A percentile compares a stretch with the other conserved stretches of the same genome.
phyloP scores from a whole-genome alignment of 345 rosid genomes.

The Noccaea caerulescens region DNA sequence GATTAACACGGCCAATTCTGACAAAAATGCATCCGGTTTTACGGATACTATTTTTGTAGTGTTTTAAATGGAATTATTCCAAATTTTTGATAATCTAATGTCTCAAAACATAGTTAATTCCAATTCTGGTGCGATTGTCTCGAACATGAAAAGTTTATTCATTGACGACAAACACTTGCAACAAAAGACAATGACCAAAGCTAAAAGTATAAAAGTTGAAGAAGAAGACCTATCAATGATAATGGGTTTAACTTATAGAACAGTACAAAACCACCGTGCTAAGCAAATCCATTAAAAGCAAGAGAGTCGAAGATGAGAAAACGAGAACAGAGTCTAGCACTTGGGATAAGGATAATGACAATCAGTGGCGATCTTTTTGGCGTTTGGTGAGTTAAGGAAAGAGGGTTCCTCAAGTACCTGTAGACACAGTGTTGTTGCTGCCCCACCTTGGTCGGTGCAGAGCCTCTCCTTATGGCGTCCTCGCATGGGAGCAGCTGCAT shows the following conservation, averaged over 20 bases:
- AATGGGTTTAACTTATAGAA: too few relatives aligned
- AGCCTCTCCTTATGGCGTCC: conserved; percentile 57
- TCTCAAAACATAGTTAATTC: too few relatives aligned
- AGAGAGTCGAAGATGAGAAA: neutral
- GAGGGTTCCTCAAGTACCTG: conserved; percentile 74
- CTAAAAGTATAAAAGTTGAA: neutral
- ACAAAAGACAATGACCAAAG: neutral
- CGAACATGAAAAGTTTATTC: neutral
- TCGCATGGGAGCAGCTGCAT: conserved; percentile 69
- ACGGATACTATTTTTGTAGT: neutral
- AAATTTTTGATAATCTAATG: too few relatives aligned
- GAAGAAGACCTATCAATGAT: too few relatives aligned
- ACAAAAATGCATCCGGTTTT: neutral
- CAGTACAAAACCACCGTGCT: too few relatives aligned
- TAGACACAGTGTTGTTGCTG: conserved; percentile 87
- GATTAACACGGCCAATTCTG: neutral
- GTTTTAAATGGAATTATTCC: too few relatives aligned
- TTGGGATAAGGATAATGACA: conserved; percentile 81
- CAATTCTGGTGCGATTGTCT: too few relatives aligned
- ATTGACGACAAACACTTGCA: neutral
- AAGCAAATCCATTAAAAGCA: conserved; percentile 4
- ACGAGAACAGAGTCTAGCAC: conserved; percentile 55
- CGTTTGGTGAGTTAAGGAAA: conserved; percentile 73
- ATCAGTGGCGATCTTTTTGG: conserved; percentile 71
- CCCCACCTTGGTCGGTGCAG: conserved; percentile 65